Conservation (phyloP, 2,329 filamentous ascomycete genomes). For the Botrytis hyacinthi region DNA sequence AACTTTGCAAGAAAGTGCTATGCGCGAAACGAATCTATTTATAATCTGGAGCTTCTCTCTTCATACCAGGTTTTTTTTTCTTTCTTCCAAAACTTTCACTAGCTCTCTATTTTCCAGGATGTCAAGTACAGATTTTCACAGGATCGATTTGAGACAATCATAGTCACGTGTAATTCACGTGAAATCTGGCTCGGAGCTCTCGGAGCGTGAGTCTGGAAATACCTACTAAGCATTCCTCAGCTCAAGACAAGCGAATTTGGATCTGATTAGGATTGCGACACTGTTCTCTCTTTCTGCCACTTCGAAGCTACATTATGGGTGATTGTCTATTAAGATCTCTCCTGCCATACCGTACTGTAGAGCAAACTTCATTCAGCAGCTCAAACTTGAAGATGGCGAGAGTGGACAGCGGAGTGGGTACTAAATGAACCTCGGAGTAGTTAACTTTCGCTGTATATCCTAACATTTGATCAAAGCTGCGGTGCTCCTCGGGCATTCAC, state of each 20-base stretch:
- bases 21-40: background rate
- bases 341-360: background rate
- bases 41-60: background rate
- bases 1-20: background rate
- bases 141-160: rapidly evolving
- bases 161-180: background rate
- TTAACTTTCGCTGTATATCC: background rate
- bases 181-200: too few relatives aligned
- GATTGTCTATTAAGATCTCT: background rate
- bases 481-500: background rate
- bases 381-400: too few relatives aligned
- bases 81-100: background rate
- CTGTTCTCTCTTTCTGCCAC: background rate
- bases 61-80: background rate
- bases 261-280: background rate
- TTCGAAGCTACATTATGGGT: background rate
- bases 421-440: background rate
- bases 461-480: too few relatives aligned
- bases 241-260: background rate
- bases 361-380: background rate
- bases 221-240: background rate
- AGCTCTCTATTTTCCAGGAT: background rate
- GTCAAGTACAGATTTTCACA: background rate
- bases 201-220: background rate
- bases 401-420: background rate